These are phyloP conservation scores for Fistulifera solaris DNA, from an alignment of 108 stramenopile species.

Conservation along the genomic window DNA sequence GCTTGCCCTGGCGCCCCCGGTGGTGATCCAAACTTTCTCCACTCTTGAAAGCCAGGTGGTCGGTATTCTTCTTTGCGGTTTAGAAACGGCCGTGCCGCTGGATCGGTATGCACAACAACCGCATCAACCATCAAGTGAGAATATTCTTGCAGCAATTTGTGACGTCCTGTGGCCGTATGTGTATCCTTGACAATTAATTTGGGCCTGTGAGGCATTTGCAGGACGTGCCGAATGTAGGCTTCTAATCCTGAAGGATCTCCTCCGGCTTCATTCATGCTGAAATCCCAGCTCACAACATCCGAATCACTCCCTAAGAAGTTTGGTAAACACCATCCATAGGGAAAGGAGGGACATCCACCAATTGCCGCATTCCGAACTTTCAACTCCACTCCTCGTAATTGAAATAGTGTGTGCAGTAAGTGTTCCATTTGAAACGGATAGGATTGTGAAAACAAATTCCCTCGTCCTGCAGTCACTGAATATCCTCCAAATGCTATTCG, in stretches of 20 bases:
- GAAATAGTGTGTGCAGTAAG: constrained; percentile 36
- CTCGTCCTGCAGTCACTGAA: constrained; percentile 75
- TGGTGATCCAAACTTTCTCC: constrained; percentile 59
- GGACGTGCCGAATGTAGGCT: constrained; percentile 40
- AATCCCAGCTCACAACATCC: constrained; percentile 76
- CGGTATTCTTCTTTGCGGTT: constrained; percentile 21
- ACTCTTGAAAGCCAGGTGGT: constrained; percentile 52
- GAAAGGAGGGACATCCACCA: constrained; percentile 83
- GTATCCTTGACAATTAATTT: constrained; percentile 65
- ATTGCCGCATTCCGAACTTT: constrained; percentile 70
- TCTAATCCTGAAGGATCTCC: constrained; percentile 36
- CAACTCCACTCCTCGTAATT: constrained; percentile 21
- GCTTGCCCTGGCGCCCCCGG: constrained; percentile 53
- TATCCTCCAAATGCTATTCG: constrained; percentile 68
- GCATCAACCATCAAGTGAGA: constrained; percentile 27
- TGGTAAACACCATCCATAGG: constrained; percentile 76
- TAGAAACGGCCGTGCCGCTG: constrained; percentile 30
- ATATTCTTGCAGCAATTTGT: constrained; percentile 21
- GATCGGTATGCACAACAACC: constrained; percentile 36
- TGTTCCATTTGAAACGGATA: constrained; percentile 64
- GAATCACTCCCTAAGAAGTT: constrained; percentile 66
- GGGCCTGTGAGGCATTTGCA: constrained; percentile 20
- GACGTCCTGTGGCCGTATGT: constrained; percentile 23
- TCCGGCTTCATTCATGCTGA: constrained; percentile 66
- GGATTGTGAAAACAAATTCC: constrained; percentile 69